Percentiles rank a stretch among this genome's conserved stretches.
Evolutionary conservation across 176 grass and related monocot species (phyloP).

Genomic region (Puya raimondii): DNA sequence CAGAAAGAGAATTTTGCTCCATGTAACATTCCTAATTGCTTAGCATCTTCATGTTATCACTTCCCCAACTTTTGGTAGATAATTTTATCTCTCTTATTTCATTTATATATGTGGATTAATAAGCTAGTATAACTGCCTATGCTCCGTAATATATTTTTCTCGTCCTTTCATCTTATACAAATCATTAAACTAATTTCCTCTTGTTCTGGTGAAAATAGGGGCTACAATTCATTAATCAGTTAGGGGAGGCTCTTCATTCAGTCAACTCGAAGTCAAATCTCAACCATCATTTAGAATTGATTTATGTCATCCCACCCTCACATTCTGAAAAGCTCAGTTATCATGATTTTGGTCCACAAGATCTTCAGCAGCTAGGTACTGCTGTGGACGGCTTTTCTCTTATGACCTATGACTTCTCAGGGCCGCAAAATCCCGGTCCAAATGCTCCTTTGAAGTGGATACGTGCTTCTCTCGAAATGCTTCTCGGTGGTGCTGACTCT

Average conservation of each 20-base stretch:
- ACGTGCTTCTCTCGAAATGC: slow-evolving; percentile 44
- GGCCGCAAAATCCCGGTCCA: slow-evolving; percentile 81
- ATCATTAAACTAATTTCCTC: slow-evolving; percentile 7
- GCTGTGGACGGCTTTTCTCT: slow-evolving; percentile 84
- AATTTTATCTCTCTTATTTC: no score
- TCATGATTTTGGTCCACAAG: slow-evolving; percentile 63
- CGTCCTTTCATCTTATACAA: background rate
- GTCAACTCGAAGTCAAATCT: slow-evolving; percentile 38
- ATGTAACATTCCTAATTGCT: no score
- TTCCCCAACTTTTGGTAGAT: no score
- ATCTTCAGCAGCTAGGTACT: slow-evolving; percentile 56
- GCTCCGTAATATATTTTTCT: background rate
- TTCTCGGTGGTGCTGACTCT: slow-evolving; percentile 36
- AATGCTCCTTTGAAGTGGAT: slow-evolving; percentile 85
- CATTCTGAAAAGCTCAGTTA: slow-evolving; percentile 37
- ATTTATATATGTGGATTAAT: no score
- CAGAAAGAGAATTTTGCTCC: no score
- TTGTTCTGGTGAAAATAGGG: slow-evolving; percentile 27
- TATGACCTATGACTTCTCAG: slow-evolving; percentile 97
- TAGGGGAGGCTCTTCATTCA: slow-evolving; percentile 70
- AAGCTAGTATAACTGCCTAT: no score
- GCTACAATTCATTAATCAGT: slow-evolving; percentile 66
- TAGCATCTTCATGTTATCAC: no score
- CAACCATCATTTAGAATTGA: slow-evolving; percentile 44
- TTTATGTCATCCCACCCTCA: slow-evolving; percentile 76